phyloP scores from a whole-genome alignment of 2,329 filamentous ascomycete genomes.

The Capronia coronata region DNA sequence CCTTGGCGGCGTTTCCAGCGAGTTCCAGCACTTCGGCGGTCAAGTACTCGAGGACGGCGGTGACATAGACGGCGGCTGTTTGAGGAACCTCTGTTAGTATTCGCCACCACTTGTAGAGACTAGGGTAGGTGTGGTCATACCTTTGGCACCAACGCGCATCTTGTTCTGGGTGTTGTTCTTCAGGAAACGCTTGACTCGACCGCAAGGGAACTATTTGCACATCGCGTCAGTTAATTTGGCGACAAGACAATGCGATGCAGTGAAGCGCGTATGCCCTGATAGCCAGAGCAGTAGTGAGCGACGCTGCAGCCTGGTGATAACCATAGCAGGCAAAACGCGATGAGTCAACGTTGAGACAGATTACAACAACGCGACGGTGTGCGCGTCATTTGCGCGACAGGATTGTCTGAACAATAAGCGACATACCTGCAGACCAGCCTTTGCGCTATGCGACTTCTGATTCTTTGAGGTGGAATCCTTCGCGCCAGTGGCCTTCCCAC shows the following conservation, averaged over 20 bases:
- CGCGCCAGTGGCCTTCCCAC: slow-evolving; percentile 76
- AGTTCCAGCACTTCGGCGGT: slow-evolving; percentile 97
- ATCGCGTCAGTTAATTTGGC: slow-evolving; percentile 10
- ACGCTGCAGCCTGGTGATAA: slow-evolving; percentile 4
- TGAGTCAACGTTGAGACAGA: background rate
- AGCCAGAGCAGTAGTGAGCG: background rate
- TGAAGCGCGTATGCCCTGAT: background rate
- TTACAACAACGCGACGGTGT: background rate
- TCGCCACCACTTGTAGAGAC: slow-evolving; percentile 6
- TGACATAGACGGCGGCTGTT: slow-evolving; percentile 87
- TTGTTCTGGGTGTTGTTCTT: slow-evolving; percentile 99
- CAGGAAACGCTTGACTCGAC: slow-evolving; percentile 99
- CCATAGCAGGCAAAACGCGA: background rate
- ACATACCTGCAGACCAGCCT: slow-evolving; percentile 89
- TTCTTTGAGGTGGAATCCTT: slow-evolving; percentile 80
- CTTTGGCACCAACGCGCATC: slow-evolving; percentile 97
- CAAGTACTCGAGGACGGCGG: slow-evolving; percentile 94
- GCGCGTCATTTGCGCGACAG: background rate
- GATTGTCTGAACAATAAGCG: slow-evolving; percentile 25
- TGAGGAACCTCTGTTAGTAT: slow-evolving; percentile 14
- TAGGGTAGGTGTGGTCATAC: slow-evolving; percentile 33
- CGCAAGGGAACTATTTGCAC: slow-evolving; percentile 76
- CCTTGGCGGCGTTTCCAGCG: slow-evolving; percentile 96
- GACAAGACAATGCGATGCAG: background rate
- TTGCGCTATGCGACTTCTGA: slow-evolving; percentile 87